Evolutionary conservation across 352 stramenopile genomes (phyloP), one percentile per base, ranked within the genome.

Genomic region (Aphanomyces euteiches): DNA sequence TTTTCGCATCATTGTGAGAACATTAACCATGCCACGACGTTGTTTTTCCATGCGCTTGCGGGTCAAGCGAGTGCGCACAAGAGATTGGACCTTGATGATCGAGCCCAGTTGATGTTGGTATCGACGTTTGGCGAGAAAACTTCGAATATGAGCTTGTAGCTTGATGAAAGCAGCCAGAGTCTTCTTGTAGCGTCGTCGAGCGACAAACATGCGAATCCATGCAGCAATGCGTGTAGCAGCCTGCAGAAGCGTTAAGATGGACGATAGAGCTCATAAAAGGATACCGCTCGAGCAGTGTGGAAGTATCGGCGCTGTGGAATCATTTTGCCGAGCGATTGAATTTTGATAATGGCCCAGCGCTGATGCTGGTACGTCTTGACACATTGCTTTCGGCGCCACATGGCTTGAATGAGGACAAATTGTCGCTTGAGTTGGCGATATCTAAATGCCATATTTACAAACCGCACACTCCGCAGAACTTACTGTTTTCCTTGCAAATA

Each of bases 81-180:
- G 60, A 66, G 83, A 87, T 75, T 96, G 88, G 10, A 96, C 80
- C 59, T 80, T 76, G 56, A 94, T 78, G 61, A 96, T 87, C 48
- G 76, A 76, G 1, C 65, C 28, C 0, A 77, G 43, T 1, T 69
- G 80, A 59, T 58, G 66, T 17, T 73, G 65, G 80, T 96, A 96
- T 47, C 79, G 79, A 61, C 82, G 82, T 41, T 84, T 82, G 70
- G 90, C 78, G 17, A 83, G 47, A 61, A 79, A 80, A 7, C 85
- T 83, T 54, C 88, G 83, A 54, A 80, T 81, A 3, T 81, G 72
- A 3, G 87, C 80, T 72, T 97, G 89, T 3, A 92, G 72, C 56
- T 79, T 84, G 3, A 92, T 75, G 66, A 93, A 79, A 28, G 80
- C 82, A n/a, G 75, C 73, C 13, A 82, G 83, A 36, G 78, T 87